These are phyloP conservation scores for Chrysopogon serrulatus DNA, from an alignment of 176 grass and related monocot genomes.

Conservation along the genomic window DNA sequence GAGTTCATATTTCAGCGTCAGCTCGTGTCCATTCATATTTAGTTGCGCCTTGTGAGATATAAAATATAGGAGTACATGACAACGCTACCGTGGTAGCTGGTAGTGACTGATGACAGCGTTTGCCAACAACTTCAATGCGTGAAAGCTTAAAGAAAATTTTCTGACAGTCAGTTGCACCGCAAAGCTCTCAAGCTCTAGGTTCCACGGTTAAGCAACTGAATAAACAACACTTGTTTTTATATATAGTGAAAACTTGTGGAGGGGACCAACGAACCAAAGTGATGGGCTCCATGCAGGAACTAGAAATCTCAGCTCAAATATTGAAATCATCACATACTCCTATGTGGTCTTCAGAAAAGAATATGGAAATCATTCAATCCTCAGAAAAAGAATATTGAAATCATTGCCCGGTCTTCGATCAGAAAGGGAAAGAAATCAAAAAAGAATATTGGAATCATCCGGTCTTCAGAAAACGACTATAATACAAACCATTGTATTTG, in stretches of 20 bases:
- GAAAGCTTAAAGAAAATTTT: conserved; percentile 12
- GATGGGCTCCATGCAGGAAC: neutral
- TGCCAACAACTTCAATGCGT: conserved; percentile 19
- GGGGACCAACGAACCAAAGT: neutral
- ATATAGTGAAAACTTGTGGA: neutral
- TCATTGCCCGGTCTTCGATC: neutral
- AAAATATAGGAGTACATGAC: neutral
- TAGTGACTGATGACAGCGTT: conserved; percentile 16
- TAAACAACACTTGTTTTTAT: neutral
- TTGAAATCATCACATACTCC: neutral
- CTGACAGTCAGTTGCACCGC: conserved; percentile 11
- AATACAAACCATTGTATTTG: neutral
- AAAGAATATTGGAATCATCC: neutral
- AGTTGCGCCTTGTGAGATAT: conserved; percentile 1
- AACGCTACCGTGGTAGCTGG: conserved; percentile 2
- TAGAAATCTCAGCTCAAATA: neutral
- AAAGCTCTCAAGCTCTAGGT: neutral
- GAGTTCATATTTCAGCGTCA: conserved; percentile 41
- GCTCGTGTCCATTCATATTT: conserved; percentile 16
- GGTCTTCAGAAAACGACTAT: neutral
- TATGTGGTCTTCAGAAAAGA: neutral
- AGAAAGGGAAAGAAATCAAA: neutral
- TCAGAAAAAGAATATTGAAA: neutral
- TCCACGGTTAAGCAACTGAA: conserved; percentile 17
- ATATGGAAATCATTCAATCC: neutral